Conservation (phyloP, 1,284 basidiomycete genomes). For the Polyporus tsugae region DNA sequence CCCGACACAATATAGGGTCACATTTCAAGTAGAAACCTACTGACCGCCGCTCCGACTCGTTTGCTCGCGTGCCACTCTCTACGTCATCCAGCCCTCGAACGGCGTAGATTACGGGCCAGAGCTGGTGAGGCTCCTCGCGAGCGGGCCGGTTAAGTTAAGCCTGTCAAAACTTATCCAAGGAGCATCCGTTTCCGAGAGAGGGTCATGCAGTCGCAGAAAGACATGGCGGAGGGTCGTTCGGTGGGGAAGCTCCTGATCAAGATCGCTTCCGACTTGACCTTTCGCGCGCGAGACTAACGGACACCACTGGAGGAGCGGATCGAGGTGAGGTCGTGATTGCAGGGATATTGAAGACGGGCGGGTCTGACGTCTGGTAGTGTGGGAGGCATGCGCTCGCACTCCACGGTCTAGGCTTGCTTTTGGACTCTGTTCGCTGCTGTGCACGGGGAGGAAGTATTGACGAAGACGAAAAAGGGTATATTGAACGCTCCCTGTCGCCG, state of each 20-base stretch:
- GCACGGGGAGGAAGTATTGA: neutral
- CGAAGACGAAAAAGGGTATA: neutral
- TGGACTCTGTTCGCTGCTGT: neutral
- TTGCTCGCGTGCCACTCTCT: constrained; percentile 57
- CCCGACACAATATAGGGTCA: too few relatives aligned
- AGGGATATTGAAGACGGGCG: too few relatives aligned
- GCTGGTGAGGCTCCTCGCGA: constrained; percentile 70
- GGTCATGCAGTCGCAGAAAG: constrained; percentile 81
- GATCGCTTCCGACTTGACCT: constrained; percentile 35
- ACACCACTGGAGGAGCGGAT: too few relatives aligned
- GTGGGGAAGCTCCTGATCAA: constrained; percentile 87
- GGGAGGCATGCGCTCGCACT: too few relatives aligned
- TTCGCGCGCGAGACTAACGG: neutral
- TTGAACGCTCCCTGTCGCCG: neutral
- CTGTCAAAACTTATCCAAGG: constrained; percentile 78
- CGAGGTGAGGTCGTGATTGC: too few relatives aligned
- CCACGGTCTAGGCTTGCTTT: neutral
- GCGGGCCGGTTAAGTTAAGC: constrained; percentile 73
- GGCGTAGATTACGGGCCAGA: constrained; percentile 68
- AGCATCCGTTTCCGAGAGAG: constrained; percentile 90
- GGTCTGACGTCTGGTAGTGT: too few relatives aligned
- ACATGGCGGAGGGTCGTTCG: constrained; percentile 81
- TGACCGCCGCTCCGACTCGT: neutral
- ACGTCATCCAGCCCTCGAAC: constrained; percentile 78
- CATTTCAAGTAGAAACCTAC: too few relatives aligned